Evolutionary conservation across 1,284 basidiomycete genomes (phyloP), one percentile per base, ranked within the genome.

Genomic region (Melampsora abietis-canadensis): DNA sequence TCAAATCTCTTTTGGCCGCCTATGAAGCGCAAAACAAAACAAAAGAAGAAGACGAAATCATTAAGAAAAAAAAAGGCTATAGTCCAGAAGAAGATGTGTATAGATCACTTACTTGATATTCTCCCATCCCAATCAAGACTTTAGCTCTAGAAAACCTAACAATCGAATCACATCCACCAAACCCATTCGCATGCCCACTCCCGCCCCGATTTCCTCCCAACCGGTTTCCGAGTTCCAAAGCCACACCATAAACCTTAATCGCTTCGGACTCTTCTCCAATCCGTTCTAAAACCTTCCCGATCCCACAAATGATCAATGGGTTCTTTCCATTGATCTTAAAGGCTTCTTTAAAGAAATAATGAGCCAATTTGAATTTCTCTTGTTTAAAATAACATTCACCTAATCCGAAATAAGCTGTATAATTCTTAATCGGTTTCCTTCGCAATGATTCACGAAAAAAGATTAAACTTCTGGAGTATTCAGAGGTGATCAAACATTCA

Each of bases 391-490:
- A 97, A 81, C 92, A 94, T 65, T 91, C 90, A 70, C 94, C 94
- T 78, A 97, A 85, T n/a, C 94, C 94, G 83, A 96, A 97, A 93
- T 94, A 97, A 70, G 94, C 94, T 84, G 94, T 94, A 83, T 96
- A 97, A 82, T 94, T 92, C 82, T 91, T 88, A 80, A 87, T 84
- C 30, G 54, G 27, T 85, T 96, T 92, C 72, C 89, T 88, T 82
- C 91, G 87, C 81, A 97, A 85, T 54, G 94, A 93, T 68, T 87
- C 88, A 81, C 94, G 88, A 82, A 94, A 97, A 84, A 92, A 94
- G 74, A 86, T 87, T 78, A 93, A 88, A 37, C 93, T 92, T 82
- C 90, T 88, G 79, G 93, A 90, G 78, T 91, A 86, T 84, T 97
- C 92, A 80, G 96, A 93, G 83, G 95, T 91, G 76, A 83, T 82